Evolutionary conservation across 805 yeast genomes (phyloP), one percentile per base, ranked within the genome.

Genomic region (Myxozyma nipponensis): DNA sequence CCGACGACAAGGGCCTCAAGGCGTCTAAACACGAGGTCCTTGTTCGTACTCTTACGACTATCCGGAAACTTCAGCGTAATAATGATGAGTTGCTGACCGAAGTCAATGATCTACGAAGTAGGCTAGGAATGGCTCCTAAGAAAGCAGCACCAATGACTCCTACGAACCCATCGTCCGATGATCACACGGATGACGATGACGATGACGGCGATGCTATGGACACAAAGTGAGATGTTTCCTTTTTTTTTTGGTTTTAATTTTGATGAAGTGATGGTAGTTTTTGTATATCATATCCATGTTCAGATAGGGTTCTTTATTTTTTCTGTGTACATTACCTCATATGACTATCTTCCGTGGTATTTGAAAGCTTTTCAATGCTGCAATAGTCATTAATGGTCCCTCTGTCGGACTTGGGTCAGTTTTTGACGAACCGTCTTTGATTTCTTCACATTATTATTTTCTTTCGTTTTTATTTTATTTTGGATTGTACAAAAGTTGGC

Each of bases 21-120:
- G 39, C 54, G n/a, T 54, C 60, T 15, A 59, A 59, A 44, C 62
- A 60, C 46, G 63, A 57, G 42, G 47, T 56, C 24, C 58, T 50
- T 4, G 46, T 39, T 19, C 60, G 60, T 25, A 52, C 60, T 1
- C 49, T 57, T 28, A 36, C 39, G 24, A 49, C 45, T 32, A 47
- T 57, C 32, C 43, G 26, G 28, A 32, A 46, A 22, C 17, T 50
- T 18, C 48, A 56, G 21, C 32, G 45, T 10, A 13, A 39, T 24
- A 37, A 52, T 21, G 46, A 25, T 25, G 55, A 51, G 17, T 44
- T 57, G 39, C 49, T 39, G 32, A 39, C 30, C 15, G 54, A 57
- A 23, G 47, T 57, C 21, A 57, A 48, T 45, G 58, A 54, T 4
- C 49, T 51, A 21, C 46, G 56, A 5, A 25, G 38, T 10, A 23